Evolutionary conservation across 2,329 filamentous ascomycete genomes (phyloP), one percentile per base, ranked within the genome.

Genomic region (Fusarium palustre): DNA sequence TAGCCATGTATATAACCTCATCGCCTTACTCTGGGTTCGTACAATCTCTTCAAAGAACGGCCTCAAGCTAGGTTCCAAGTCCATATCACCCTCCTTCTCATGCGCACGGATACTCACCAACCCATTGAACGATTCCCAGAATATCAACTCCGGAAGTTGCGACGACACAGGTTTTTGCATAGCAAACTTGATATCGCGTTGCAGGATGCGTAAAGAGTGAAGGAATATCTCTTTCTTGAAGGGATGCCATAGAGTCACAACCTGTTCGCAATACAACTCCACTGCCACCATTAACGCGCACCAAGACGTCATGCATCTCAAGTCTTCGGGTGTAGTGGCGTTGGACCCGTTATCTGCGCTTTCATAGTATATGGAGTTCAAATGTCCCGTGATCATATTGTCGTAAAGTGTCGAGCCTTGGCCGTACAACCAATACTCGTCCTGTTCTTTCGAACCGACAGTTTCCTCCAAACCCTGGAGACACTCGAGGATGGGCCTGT

Each of bases 201-300:
- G 34, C 7, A 50, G 15, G 5, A 50, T 50, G 4, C 34, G 18
- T 3, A 50, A 20, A 11, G 48, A 39, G 33, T 50, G 25, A 15
- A 50, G 24, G 15, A 50, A 6, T 41, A 50, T 50, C n/a, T 50
- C 48, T 18, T 1, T 7, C 5, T 20, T 50, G 2, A 41, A 33
- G 2, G 62, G 62, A 0, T 30, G 20, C 53, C 60, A 65, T 0
- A 52, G 2, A 3, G 18, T 16, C 1, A 42, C 25, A 2, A 65
- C 34, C 7, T 65, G 53, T 7, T 65, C 60, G 3, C 59, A 18
- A 2, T 65, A 65, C 2, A 65, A 3, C 7, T 59, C 46, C 24
- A 25, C 12, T 6, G 39, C 28, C 0, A 65, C 18, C 5, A 53
- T 7, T 3, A 65, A 38, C 25, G 33, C 60, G 11, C 54, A 47